Base-by-base conservation (phyloP, 2,329 filamentous ascomycete species). In the Hysterium pulicare region DNA sequence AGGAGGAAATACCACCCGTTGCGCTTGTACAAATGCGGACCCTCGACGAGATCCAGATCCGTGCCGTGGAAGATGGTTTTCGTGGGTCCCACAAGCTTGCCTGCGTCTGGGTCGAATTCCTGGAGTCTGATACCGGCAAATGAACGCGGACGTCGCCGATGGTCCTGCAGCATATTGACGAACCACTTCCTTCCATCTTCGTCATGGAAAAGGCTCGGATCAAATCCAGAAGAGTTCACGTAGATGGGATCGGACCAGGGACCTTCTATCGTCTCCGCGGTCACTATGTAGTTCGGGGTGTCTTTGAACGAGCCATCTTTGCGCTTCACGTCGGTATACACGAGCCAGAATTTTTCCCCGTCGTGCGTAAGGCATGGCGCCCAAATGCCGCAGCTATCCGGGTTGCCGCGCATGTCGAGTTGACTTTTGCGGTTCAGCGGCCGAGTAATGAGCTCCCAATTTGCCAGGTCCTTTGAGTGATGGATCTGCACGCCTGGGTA, bases 231-330 rank as follows among this genome's bases (percentile, higher is more conserved):
- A 0, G 76, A 78, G 55, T 82, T 83, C 55, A 72, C 69, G 51
- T 78, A 79, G 5, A 78, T 57, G 0, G 80, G 79, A 38, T 83
- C 79, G 0, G 77, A 80, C 81, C 81, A 83, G 0, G 79, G 79
- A 0, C 80, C 81, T 28, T 76, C 71, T 40, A 83, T 77, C 4
- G 65, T 51, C 0, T 58, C 51, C 9, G 61, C 54, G 10, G 71
- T 75, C 40, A 84, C 75, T 44, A 84, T 82, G 55, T 83, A 84
- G 37, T 83, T 84, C 49, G 76, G 80, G 1, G 77, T 73, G 51
- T 83, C 80, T 58, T 81, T 82, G 71, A 82, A 83, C 2, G 75
- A 78, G 10, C 81, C 81, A 50, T 84, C 81, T 57, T 83, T 83
- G 49, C 81, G 78, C 65, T 83, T 84, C 13, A 84, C 79, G 52